Conservation (phyloP, 805 yeast genomes). For the Wickerhamomyces subpelliculosus region DNA sequence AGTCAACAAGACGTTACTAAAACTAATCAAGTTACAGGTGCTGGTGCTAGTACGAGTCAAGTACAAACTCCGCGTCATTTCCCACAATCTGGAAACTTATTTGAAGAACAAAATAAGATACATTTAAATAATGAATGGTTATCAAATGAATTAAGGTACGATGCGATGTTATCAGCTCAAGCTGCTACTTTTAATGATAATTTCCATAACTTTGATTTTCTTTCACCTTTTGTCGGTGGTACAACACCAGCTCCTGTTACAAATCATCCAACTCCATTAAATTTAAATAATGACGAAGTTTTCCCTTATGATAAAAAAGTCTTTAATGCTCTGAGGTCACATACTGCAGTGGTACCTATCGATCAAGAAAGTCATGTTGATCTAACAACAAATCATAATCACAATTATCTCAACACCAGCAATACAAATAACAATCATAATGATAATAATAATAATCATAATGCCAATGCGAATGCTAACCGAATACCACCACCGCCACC, state of each 20-base stretch:
- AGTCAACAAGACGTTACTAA: not conserved
- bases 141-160: constrained; percentile 63
- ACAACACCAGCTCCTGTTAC: constrained; percentile 5
- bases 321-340: constrained; percentile 19
- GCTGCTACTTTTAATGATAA: constrained; percentile 52
- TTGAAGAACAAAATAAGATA: constrained; percentile 8
- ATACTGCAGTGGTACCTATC: not conserved
- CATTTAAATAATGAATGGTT: constrained; percentile 56
- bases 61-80: too few species aligned
- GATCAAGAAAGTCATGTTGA: not conserved
- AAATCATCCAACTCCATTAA: too few species aligned
- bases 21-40: too few species aligned
- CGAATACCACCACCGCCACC: too few species aligned
- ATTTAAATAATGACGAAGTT: constrained; percentile 1
- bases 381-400: constrained; percentile 2
- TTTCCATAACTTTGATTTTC: constrained; percentile 44
- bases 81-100: constrained; percentile 10
- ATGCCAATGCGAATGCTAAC: too few species aligned
- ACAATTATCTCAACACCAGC: too few species aligned
- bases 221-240: constrained; percentile 29
- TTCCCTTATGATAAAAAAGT: constrained; percentile 20
- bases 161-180: constrained; percentile 67
- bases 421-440: too few species aligned
- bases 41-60: too few species aligned
- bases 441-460: too few species aligned